Base-by-base conservation (phyloP, 2,329 filamentous ascomycete genomes). In the Dactylonectria macrodidyma region DNA sequence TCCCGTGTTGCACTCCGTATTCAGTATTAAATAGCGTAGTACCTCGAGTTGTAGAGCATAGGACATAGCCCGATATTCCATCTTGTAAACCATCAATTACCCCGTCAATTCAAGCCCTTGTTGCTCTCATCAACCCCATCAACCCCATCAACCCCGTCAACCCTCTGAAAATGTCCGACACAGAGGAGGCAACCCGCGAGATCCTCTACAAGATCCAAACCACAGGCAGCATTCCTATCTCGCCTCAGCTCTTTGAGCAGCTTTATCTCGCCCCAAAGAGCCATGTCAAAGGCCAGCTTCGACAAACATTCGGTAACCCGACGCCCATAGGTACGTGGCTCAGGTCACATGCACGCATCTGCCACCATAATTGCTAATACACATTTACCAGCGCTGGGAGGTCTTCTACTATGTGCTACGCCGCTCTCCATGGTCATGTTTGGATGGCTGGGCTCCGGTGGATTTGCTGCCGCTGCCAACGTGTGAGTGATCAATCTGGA, bases 211-310 rank as follows among this genome's bases (percentile, higher is more conserved):
- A 58, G 38, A 58, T 58, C 38, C 55, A 58, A 19, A 58, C 55
- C 56, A 34, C 63, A 19, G 34, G 48, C n/a, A 84, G 82, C 82
- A 63, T 24, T 79, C 82, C 51, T 12, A 86, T 90, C 62, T 84
- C 86, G 0, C 82, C 86, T 2, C 87, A 89, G 73, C 78, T 87
- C 0, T 89, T 89, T 65, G 87, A 89, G 77, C 89, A 89, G 78
- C 78, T 89, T 7, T 89, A 88, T 72, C 79, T 89, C 10, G 84
- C 81, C 1, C 86, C 86, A 2, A 81, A 85, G 66, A 84, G 83
- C 60, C 74, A 78, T 0, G 84, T 86, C 11, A 84, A 84, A 54
- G 85, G 85, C 14, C 82, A 87, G 12, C 72, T 88, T 33, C 80
- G 85, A 33, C 84, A 83, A 74, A 87, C 83, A 0, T 85, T 89